Base-by-base conservation (phyloP, 192 early-diverging fungal genomes). In the Coemansia sp. region DNA sequence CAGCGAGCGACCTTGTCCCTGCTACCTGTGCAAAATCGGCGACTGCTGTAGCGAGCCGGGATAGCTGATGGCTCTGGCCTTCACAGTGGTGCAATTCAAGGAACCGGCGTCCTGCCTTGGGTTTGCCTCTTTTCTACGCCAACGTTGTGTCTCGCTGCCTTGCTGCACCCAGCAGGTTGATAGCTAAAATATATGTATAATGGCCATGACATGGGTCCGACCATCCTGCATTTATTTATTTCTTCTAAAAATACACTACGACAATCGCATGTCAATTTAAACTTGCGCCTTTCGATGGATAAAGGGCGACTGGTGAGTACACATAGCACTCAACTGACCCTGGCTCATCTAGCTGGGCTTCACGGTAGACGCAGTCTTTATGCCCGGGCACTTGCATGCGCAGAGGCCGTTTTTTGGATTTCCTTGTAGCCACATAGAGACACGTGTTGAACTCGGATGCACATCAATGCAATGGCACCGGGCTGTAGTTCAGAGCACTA, bases 21-120 rank as follows among this genome's bases (percentile, higher is more conserved):
- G 64, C 57, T 67, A 67, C 21, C 39, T 67, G 37, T 67, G 64
- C 57, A 67, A 67, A 38, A 58, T 59, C 46, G 64, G 64, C 56
- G 56, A 59, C 46, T 46, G 22, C 15, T 59, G 64, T 39, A 39
- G 50, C 46, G 64, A 67, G 21, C 17, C 32, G 11, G n/a, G 27
- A 3, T 63, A 63, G 26, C 62, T 8, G 19, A 4, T 5, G n/a
- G 2, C 24, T 32, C 29, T 32, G 2, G 29, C 29, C 46, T 14
- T 27, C 46, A 7, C 26, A 6, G 26, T 29, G 14, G 24, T 18
- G 22, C 55, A 57, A 27, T 40, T 22, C 38, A 17, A 17, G 56
- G 29, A 57, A 40, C 35, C 35, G n/a, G 55, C 2, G 6, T 38
- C 33, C 36, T 38, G 10, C 44, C 29, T 58, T 46, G 1, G 43